Evolutionary conservation across 805 yeast genomes (phyloP).

Genomic region (Candida hispaniensis): DNA sequence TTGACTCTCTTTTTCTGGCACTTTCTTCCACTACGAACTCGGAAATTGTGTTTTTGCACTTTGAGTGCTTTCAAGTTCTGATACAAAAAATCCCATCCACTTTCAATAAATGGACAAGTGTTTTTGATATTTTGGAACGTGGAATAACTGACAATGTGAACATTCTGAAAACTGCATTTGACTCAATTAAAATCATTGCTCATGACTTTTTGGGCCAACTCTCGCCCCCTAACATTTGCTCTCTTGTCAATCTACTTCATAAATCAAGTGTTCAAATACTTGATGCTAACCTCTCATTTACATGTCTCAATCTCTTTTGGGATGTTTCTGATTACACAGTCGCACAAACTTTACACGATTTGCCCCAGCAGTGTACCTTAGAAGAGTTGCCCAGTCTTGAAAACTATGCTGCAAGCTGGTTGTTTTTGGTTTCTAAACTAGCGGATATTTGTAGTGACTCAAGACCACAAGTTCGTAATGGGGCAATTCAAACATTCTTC

Average conservation of each 20-base stretch:
- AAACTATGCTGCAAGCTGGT: constrained; percentile 39
- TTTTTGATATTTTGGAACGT: constrained; percentile 43
- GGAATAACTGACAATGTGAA: constrained; percentile 18
- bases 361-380: constrained; percentile 18
- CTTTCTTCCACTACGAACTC: constrained; percentile 7
- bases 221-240: constrained; percentile 53
- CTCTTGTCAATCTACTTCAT: constrained; percentile 59
- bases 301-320: constrained; percentile 90
- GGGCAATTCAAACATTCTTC: constrained; percentile 81
- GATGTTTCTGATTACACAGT: constrained; percentile 64
- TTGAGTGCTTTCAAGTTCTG: constrained; percentile 3
- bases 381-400: constrained; percentile 20
- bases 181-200: constrained; percentile 68
- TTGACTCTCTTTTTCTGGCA: constrained; percentile 6
- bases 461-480: constrained; percentile 76
- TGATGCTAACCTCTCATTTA: constrained; percentile 81
- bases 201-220: constrained; percentile 73
- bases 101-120: constrained; percentile 70
- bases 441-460: constrained; percentile 53
- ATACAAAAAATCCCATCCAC: too few species aligned
- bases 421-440: constrained; percentile 50
- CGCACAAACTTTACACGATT: constrained; percentile 23
- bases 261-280: constrained; percentile 59
- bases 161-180: constrained; percentile 61
- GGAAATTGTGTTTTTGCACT: constrained; percentile 8